Percentiles rank a stretch among this genome's conserved stretches.
These are phyloP conservation scores for Hibiscus tridactylites DNA, from an alignment of 345 rosid species.

Conservation along the genomic window DNA sequence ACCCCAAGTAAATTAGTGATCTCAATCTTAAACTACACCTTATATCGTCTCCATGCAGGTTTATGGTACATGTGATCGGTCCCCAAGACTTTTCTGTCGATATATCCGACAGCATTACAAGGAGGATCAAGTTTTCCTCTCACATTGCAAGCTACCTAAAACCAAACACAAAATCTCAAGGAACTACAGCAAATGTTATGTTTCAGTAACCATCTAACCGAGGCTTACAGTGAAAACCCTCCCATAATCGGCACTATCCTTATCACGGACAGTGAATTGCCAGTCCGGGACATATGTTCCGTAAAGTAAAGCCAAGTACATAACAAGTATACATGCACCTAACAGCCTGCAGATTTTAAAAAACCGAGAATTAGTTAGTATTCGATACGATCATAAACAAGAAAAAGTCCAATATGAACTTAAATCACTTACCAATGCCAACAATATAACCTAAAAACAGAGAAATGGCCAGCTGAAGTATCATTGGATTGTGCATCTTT, in stretches of 20 bases:
- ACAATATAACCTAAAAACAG: slow-evolving; percentile 43
- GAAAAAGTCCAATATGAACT: not conserved
- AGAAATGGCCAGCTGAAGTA: slow-evolving; percentile 27
- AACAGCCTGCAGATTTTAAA: slow-evolving; percentile 46
- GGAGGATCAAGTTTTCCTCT: slow-evolving; percentile 81
- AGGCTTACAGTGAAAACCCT: slow-evolving; percentile 48
- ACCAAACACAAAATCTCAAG: not conserved
- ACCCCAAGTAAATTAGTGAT: slow-evolving; percentile 5
- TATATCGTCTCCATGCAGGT: slow-evolving; percentile 93
- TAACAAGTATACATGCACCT: slow-evolving; percentile 40
- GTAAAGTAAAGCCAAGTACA: slow-evolving; percentile 50
- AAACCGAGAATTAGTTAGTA: not conserved
- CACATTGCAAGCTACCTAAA: slow-evolving; percentile 63
- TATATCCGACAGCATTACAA: slow-evolving; percentile 77
- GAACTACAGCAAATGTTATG: not conserved
- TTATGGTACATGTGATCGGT: slow-evolving; percentile 60
- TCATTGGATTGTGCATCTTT: slow-evolving; percentile 28
- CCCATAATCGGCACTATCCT: slow-evolving; percentile 47
- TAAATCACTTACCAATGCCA: slow-evolving; percentile 55
- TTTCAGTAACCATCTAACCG: not conserved
- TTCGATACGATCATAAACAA: not conserved
- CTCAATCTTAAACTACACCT: slow-evolving; percentile 34
- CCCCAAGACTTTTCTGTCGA: slow-evolving; percentile 71
- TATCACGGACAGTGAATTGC: slow-evolving; percentile 46
- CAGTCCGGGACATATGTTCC: slow-evolving; percentile 75